Conservation (phyloP, 306 rosid genomes). For the Albizia julibrissin region DNA sequence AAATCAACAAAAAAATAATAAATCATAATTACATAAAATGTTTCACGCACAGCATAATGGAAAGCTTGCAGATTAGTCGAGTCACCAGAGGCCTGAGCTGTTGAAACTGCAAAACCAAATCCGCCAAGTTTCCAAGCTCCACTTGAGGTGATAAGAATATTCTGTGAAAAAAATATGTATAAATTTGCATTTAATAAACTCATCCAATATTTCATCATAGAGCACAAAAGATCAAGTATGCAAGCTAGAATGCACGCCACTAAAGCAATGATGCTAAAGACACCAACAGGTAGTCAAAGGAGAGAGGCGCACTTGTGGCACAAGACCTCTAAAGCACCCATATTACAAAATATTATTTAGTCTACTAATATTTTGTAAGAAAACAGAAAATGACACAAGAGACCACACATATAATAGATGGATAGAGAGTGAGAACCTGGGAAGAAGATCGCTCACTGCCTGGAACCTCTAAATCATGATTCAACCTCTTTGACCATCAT, state of each 20-base stretch:
- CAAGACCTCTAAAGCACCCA: not conserved
- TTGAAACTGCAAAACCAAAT: slow-evolving; percentile 85
- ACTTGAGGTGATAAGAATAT: slow-evolving; percentile 87
- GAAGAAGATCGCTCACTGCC: not conserved
- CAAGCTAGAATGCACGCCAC: not conserved
- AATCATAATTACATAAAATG: slow-evolving; percentile 30
- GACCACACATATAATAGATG: not conserved
- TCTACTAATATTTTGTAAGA: not conserved
- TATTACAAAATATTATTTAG: not conserved
- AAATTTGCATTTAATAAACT: slow-evolving; percentile 20
- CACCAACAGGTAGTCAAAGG: not conserved
- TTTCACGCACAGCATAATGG: slow-evolving; percentile 86
- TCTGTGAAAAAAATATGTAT: slow-evolving; percentile 51
- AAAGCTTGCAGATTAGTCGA: slow-evolving; percentile 63
- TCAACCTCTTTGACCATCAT: not conserved
- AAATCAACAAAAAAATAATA: slow-evolving; percentile 24
- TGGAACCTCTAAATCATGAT: not conserved
- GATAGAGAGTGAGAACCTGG: not conserved
- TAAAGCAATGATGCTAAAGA: not conserved
- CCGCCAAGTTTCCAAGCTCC: slow-evolving; percentile 99
- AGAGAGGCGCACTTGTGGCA: not conserved
- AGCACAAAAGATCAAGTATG: not conserved
- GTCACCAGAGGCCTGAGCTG: slow-evolving; percentile 63
- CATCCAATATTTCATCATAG: slow-evolving; percentile 16
- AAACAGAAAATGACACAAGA: not conserved